Base-by-base conservation (phyloP, 305 asterid species). In the Fraxinus floribunda region DNA sequence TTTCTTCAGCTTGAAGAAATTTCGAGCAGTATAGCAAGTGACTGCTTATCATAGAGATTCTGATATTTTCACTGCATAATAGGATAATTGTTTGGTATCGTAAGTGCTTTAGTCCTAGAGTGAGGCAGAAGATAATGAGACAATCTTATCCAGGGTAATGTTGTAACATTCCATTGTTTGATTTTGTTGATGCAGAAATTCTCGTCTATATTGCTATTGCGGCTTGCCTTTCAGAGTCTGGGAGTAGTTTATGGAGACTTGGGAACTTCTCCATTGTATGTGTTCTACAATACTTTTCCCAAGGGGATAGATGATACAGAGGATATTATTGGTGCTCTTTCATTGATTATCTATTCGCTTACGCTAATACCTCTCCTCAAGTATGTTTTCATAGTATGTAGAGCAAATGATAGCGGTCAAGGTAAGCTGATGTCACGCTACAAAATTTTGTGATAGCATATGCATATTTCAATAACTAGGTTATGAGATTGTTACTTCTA, bases 161-260 rank as follows among this genome's bases (percentile, higher is more conserved):
- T 18, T 76, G 15, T 77, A 6, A 78, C 18, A 41, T 55, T 79
- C 80, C 7, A n/a, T 60, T n/a, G 52, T 73, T 83, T 30, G 15
- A 34, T 77, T 87, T 80, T 81, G 29, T 57, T 86, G 76, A 49
- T 81, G 78, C 97, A 97, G 99, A 88, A 93, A 86, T 93, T 91
- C 82, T 95, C 99, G 0, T 75, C 96, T 2, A 62, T 97, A 81
- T 89, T 97, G 93, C 90, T 97, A 30, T 85, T 95, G 81, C 90
- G 98, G 91, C 98, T 97, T 83, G 99, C 99, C 26, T 97, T 94
- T 86, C 99, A 97, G 90, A 97, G 99, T 80, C 86, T 97, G 39
- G 99, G 99, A 79, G 98, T 97, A 66, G 99, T 97, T 26, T 97
- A 97, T 78, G 99, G 99, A 76, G 99, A 97, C 89, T 85, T 97